Evolutionary conservation across 805 yeast genomes (phyloP), one percentile per base, ranked within the genome.

Genomic region (Cyberlindnera samutprakarnensis): DNA sequence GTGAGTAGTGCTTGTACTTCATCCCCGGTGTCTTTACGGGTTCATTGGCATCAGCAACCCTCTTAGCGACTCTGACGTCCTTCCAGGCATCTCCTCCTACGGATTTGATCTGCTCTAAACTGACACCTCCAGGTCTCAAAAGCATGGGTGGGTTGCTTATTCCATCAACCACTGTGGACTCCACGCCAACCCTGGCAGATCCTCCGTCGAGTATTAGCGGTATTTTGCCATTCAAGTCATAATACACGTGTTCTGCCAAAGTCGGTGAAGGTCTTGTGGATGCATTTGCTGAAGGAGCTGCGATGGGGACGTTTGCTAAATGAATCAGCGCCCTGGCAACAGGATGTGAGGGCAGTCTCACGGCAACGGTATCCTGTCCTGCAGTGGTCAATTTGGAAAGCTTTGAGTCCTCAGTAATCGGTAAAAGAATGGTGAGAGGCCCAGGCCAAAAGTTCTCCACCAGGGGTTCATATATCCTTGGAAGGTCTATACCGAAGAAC

Each of bases 251-350:
- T 8, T 68, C 57, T 1, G 98, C 97, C 21, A 68, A 49, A 0
- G 98, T 92, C 2, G 97, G 96, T 14, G 95, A 82, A 2, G 98
- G 98, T 31, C 86, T 64, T 0, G 98, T 92, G 2, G 96, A 86
- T 2, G 96, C 90, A 56, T 92, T 92, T 2, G 98, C 98, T 1
- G 95, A 85, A 0, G 98, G 98, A 0, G 98, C 98, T 1, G 98
- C 98, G 23, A 92, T 58, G 1, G 98, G 97, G 2, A 82, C 71
- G 43, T 87, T 92, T 33, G 94, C 74, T 10, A 83, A 48, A 2
- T 85, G 82, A 33, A 92, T 87, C 28, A 92, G 61, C 0, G 97
- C 95, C 39, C 98, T 64, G 0, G 97, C 97, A 1, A 92, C 72
- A 1, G 90, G 85, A 55, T 90, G 81, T 5, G 70, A 61, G 2